These are phyloP conservation scores for Emiliania huxleyi DNA, from an alignment of 78 protist genomes.

Conservation along the genomic window DNA sequence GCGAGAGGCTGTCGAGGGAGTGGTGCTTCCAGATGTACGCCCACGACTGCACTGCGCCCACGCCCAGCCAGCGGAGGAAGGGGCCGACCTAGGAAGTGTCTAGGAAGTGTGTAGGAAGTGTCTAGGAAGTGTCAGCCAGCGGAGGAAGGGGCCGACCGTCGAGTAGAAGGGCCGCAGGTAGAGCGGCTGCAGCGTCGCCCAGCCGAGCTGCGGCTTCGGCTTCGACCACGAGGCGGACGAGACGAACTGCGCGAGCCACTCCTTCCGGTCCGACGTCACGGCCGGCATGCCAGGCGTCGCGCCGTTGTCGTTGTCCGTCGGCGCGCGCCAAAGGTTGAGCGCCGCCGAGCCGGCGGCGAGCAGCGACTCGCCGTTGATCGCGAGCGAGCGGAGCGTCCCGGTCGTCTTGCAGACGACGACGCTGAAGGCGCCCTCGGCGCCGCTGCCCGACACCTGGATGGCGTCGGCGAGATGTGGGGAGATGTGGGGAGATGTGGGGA, in stretches of 20 bases:
- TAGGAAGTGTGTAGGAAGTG: no score
- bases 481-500: no score
- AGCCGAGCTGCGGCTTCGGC: background rate
- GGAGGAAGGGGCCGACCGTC: background rate
- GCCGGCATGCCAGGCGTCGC: background rate
- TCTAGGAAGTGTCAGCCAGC: no score
- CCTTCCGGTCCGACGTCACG: background rate
- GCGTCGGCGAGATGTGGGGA: background rate
- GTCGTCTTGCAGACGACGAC: background rate
- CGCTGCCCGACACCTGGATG: background rate
- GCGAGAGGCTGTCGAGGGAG: background rate
- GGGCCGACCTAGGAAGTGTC: no score
- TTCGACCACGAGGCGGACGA: no score
- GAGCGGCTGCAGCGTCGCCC: background rate
- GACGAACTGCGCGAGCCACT: background rate
- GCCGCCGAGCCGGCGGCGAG: background rate
- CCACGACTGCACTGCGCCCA: background rate
- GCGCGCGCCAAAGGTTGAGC: slow-evolving; percentile 1
- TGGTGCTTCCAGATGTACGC: background rate
- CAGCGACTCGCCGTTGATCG: background rate
- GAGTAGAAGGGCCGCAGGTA: background rate
- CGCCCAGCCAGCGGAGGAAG: background rate
- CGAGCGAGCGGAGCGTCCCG: background rate
- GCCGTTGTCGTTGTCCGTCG: background rate
- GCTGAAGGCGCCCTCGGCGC: background rate